Base-by-base conservation (phyloP, 1,284 basidiomycete genomes). In the Ustilago sp. region DNA sequence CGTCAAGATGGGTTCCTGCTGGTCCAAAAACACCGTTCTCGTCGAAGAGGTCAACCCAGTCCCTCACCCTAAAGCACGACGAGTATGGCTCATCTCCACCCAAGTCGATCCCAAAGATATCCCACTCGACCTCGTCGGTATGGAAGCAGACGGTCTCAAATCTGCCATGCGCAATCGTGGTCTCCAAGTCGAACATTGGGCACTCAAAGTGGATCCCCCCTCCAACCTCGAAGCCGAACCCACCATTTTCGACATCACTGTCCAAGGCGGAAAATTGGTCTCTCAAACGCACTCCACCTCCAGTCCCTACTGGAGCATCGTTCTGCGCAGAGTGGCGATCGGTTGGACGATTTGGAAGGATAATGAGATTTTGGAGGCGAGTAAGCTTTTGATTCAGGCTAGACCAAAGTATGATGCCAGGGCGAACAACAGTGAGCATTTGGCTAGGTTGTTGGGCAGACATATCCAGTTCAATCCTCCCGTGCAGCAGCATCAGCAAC, bases 1-100 rank as follows among this genome's bases (percentile, higher is more conserved):
- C 17, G 34, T 36, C 51, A 71, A 35, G 8, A 82, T 82, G 80
- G 80, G 80, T 8, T 71, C 68, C 31, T 82, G 80, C 72, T 73
- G 77, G 70, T 80, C 78, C 9, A 70, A 79, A 47, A 63, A 54
- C 31, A 12, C 68, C 47, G 48, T 56, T 17, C 51, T 39, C 17
- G 65, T 39, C 6, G 68, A 71, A 13, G 38, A 55, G 47, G 58
- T 53, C 58, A 52, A 59, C 17, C 62, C 71, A 6, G 28, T 58
- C 1, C 71, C 72, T 52, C 76, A 78, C 31, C 68, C 72, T 2
- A 39, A 71, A 35, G 71, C 72, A 36, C 59, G 76, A 32, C 64
- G 66, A 8, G 35, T 78, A 23, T 75, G 68, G 68, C 54, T 78
- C 32, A 59, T 78, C 31, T 60, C 76, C 4, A 73, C 68, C 9